These are phyloP conservation scores for Inonotus hispidus DNA, from an alignment of 1,284 basidiomycete species.

Conservation along the genomic window DNA sequence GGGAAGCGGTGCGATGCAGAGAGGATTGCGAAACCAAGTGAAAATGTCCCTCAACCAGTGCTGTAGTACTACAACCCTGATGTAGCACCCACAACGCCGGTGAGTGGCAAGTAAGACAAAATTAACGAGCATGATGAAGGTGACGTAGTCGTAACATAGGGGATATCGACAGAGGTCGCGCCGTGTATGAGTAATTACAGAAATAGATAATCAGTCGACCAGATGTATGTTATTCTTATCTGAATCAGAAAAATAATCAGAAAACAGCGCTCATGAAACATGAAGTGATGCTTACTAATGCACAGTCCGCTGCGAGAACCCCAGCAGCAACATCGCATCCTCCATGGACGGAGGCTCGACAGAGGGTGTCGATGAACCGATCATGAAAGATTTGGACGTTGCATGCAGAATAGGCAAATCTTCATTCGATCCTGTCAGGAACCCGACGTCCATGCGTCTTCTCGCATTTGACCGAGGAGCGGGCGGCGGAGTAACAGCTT, in stretches of 20 bases:
- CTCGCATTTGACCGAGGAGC: conserved; percentile 35
- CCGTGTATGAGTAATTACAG: conserved; percentile 4
- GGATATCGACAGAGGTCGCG: not conserved
- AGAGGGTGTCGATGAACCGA: conserved; percentile 22
- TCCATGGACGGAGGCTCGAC: conserved; percentile 37
- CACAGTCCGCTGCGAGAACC: conserved; percentile 61
- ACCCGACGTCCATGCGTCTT: conserved; percentile 19
- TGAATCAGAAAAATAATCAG: not conserved
- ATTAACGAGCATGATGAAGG: not conserved
- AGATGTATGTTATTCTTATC: not conserved
- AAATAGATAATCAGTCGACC: not conserved
- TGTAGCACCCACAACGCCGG: not conserved
- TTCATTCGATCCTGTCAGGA: conserved; percentile 18
- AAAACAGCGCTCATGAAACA: not conserved
- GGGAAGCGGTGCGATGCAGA: not conserved
- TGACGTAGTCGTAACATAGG: not conserved
- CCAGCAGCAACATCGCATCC: conserved; percentile 61
- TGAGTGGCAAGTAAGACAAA: not conserved
- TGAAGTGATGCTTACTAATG: conserved; percentile 34
- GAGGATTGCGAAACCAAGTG: not conserved
- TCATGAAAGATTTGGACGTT: not conserved
- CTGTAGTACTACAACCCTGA: not conserved
- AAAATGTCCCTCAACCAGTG: not conserved
- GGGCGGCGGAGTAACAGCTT: conserved; percentile 66
- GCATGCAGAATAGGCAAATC: conserved; percentile 11